phyloP scores from a whole-genome alignment of 2,329 filamentous ascomycete genomes.

The Penicillium italicum region DNA sequence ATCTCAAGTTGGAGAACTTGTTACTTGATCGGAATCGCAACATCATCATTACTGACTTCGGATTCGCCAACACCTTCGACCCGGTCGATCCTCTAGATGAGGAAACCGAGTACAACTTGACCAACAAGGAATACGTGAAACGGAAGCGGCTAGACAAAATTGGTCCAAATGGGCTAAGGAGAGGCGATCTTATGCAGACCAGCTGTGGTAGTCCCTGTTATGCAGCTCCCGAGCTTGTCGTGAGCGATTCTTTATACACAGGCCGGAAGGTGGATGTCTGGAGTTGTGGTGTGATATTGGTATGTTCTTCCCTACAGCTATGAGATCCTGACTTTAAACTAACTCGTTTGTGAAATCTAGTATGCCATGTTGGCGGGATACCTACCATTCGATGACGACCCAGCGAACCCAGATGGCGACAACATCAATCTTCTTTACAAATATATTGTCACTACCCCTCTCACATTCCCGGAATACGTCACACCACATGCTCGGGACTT shows the following conservation, averaged over 20 bases:
- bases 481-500: conserved; percentile 94
- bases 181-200: conserved; percentile 97
- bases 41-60: conserved; percentile 99
- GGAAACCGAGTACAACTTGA: conserved; percentile 82
- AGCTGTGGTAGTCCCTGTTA: conserved; percentile 98
- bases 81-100: conserved; percentile 81
- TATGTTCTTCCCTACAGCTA: conserved; percentile 47
- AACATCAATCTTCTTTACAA: conserved; percentile 99
- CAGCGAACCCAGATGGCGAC: conserved; percentile 95
- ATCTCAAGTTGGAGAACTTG: conserved; percentile 93
- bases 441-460: conserved; percentile 94
- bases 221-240: conserved; percentile 91
- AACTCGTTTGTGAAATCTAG: conserved; percentile 46
- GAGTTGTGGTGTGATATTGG: conserved; percentile 98
- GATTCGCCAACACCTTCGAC: conserved; percentile 97
- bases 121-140: conserved; percentile 85
- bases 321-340: not conserved
- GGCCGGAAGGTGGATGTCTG: conserved; percentile 97
- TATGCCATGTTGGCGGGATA: conserved; percentile 99
- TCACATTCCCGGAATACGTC: conserved; percentile 98
- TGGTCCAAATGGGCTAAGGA: conserved; percentile 68
- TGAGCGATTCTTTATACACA: conserved; percentile 95
- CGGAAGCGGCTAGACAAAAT: conserved; percentile 77
- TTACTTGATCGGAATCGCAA: conserved; percentile 94
- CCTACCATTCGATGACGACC: conserved; percentile 95